Evolutionary conservation across 179 eudicot species (phyloP).

Genomic region (Beta corolliflora): DNA sequence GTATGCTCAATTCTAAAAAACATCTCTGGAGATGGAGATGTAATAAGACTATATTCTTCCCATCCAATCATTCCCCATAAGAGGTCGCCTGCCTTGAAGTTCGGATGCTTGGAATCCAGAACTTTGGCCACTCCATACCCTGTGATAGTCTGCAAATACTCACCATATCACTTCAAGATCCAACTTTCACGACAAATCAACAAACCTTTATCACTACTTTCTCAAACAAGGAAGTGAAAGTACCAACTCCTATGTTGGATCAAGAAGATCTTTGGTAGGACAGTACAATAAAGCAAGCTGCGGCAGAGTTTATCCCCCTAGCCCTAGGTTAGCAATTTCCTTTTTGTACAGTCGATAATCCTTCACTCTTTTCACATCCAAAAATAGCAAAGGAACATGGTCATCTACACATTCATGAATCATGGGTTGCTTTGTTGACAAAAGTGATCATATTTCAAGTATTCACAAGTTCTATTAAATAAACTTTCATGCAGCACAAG

Average conservation of each 20-base stretch:
- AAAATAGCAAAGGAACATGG: no score
- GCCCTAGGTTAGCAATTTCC: no score
- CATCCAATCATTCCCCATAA: constrained; percentile 66
- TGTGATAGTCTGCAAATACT: constrained; percentile 42
- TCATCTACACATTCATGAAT: no score
- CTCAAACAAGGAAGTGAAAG: not conserved
- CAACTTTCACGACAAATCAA: not conserved
- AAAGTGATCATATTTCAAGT: no score
- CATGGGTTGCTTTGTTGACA: no score
- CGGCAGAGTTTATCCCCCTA: no score
- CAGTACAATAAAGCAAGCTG: not conserved
- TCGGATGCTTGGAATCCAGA: constrained; percentile 56
- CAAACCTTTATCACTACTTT: not conserved
- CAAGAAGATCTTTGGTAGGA: not conserved
- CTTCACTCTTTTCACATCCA: no score
- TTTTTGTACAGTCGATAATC: no score
- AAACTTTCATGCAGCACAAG: no score
- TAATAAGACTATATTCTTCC: constrained; percentile 63
- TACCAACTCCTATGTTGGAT: not conserved
- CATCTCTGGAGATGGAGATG: constrained; percentile 19
- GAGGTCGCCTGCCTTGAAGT: constrained; percentile 56
- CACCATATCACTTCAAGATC: not conserved
- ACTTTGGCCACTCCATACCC: constrained; percentile 67
- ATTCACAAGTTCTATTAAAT: no score
- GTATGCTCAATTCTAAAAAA: constrained; percentile 48